Evolutionary conservation across 192 early-diverging fungal species (phyloP).

Genomic region (Dissophora ornata): DNA sequence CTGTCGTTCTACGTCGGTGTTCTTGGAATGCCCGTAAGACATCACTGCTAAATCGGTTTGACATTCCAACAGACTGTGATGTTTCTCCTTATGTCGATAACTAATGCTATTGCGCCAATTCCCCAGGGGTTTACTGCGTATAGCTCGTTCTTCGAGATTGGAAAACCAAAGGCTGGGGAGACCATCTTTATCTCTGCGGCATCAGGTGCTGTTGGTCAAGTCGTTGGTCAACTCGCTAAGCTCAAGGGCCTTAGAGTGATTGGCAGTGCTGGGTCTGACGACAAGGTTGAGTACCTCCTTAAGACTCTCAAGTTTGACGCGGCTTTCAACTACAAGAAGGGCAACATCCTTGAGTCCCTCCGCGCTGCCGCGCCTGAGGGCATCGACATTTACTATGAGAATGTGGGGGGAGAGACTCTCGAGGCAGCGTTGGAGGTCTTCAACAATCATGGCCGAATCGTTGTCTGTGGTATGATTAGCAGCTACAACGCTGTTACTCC

Average conservation of each 20-base stretch:
- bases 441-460: conserved; percentile 14
- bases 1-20: conserved; percentile 70
- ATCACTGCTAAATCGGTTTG: too few species aligned
- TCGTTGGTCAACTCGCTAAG: conserved; percentile 85
- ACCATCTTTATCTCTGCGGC: conserved; percentile 88
- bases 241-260: conserved; percentile 78
- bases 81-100: too few species aligned
- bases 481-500: background rate
- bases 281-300: conserved; percentile 80
- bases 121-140: conserved; percentile 30
- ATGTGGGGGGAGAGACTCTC: conserved; percentile 66
- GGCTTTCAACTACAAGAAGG: conserved; percentile 91
- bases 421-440: conserved; percentile 25
- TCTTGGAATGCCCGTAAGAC: conserved; percentile 80
- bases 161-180: conserved; percentile 82
- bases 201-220: conserved; percentile 78
- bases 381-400: conserved; percentile 92
- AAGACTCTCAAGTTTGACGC: conserved; percentile 79
- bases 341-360: background rate
- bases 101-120: too few species aligned
- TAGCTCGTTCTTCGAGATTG: conserved; percentile 64
- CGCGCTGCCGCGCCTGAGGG: conserved; percentile 4
- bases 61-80: too few species aligned
- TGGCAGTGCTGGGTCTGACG: conserved; percentile 87
- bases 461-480: conserved; percentile 5